These are phyloP conservation scores for Neurospora pannonica DNA, from an alignment of 495 filamentous ascomycete genomes.

Conservation along the genomic window DNA sequence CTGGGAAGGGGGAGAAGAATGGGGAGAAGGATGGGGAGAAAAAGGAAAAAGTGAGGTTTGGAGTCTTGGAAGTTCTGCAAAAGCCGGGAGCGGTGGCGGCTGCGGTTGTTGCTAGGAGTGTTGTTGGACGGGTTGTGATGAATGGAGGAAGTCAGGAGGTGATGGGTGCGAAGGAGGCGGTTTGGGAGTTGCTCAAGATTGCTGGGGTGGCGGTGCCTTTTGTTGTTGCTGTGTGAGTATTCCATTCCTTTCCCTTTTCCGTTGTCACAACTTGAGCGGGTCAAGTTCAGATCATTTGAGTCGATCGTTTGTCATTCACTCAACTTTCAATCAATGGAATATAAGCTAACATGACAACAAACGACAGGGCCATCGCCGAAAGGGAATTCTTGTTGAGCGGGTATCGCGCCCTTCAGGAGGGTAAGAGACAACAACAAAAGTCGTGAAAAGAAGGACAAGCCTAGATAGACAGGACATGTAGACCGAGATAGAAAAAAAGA, in stretches of 20 bases:
- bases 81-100: conserved; percentile 10
- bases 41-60: conserved; percentile 10
- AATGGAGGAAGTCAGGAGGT: conserved; percentile 15
- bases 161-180: conserved; percentile 15
- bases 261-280: background rate
- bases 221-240: conserved; percentile 50
- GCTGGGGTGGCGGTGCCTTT: conserved; percentile 45
- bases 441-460: background rate
- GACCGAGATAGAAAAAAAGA: background rate
- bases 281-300: background rate
- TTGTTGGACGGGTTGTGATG: conserved; percentile 18
- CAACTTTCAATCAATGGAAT: background rate
- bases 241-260: background rate
- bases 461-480: background rate
- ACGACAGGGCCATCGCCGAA: conserved; percentile 48
- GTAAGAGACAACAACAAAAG: conserved; percentile 9
- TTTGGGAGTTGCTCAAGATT: conserved; percentile 41
- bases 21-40: background rate
- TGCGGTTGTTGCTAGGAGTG: conserved; percentile 11
- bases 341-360: conserved; percentile 9
- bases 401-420: conserved; percentile 32
- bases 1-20: background rate
- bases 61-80: conserved; percentile 20
- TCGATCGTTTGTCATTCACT: background rate
- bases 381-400: conserved; percentile 44